Evolutionary conservation across 345 rosid genomes (phyloP).

Genomic region (Dimocarpus longan): DNA sequence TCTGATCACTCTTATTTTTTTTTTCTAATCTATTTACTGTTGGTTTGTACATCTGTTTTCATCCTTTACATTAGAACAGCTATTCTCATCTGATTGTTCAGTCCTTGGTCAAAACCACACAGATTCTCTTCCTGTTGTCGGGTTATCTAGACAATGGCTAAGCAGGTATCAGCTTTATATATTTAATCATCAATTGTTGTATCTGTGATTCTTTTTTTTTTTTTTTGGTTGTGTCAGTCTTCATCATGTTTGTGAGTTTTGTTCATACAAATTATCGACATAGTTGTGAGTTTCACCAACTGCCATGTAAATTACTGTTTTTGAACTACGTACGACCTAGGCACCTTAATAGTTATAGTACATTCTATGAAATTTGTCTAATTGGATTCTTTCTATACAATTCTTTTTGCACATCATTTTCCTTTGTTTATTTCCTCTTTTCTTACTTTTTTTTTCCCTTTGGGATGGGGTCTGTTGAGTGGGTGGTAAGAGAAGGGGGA

Average conservation of each 20-base stretch:
- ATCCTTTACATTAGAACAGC: constrained; percentile 65
- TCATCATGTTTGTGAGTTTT: constrained; percentile 7
- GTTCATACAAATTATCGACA: neutral
- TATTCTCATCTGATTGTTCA: constrained; percentile 43
- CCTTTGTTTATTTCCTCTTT: neutral
- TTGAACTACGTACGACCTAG: neutral
- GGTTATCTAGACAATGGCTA: constrained; percentile 70
- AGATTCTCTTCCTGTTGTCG: constrained; percentile 55
- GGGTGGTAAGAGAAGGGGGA: neutral
- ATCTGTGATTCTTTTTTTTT: neutral
- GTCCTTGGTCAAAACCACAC: constrained; percentile 48
- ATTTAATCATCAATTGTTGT: neutral
- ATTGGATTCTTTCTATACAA: neutral
- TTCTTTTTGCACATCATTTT: neutral
- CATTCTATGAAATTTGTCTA: neutral
- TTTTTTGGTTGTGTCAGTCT: neutral
- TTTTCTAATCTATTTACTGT: neutral
- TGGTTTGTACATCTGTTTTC: constrained; percentile 28
- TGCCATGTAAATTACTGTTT: neutral
- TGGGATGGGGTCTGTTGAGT: neutral
- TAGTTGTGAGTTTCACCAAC: constrained; percentile 1
- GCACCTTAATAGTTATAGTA: neutral
- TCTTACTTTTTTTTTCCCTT: neutral
- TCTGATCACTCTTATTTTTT: constrained; percentile 5
- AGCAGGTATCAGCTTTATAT: constrained; percentile 53